Base-by-base conservation (phyloP, 352 stramenopile genomes). In the Thalassiosira ordinaria region DNA sequence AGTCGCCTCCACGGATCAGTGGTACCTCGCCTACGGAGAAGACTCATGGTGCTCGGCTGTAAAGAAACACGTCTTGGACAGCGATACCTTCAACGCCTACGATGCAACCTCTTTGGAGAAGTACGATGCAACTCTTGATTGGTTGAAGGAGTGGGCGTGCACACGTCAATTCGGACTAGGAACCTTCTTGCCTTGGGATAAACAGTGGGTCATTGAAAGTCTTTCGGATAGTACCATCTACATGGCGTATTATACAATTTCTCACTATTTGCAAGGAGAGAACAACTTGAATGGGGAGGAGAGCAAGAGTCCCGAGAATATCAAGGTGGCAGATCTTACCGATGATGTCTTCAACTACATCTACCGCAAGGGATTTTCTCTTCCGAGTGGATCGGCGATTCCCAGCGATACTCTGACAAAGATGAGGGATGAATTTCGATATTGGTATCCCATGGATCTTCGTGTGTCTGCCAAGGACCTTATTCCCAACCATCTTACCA, bases 181-280 rank as follows among this genome's bases (percentile, higher is more conserved):
- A 62, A 97, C 95, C 5, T 96, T 96, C 85, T 91, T 99, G 49
- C 98, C 98, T 9, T 99, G 98, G 98, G 98, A 99, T 90, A 92
- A 94, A 6, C 87, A 98, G 74, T 99, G 98, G 85, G 96, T 99
- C 18, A 99, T 99, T 53, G 98, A 99, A 88, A 99, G 80, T 81
- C 94, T 99, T 33, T 99, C 97, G 27, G 98, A 99, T 86, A 99
- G 95, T 88, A 99, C 98, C 16, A 99, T 99, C 76, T 99, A 99
- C 92, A 99, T 99, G 98, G 97, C 98, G 27, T 99, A 99, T 89
- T 99, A 99, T 87, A 99, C 97, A 8, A 99, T 99, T 74, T 96
- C 97, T 3, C 97, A 99, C 91, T 92, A 98, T 82, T 88, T 99
- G 66, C 97, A 99, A 74, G 94, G 94, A 55, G 70, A 87, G 47